Evolutionary conservation across 306 rosid genomes (phyloP), one percentile per base, ranked within the genome.

Genomic region (Quercus dentata): DNA sequence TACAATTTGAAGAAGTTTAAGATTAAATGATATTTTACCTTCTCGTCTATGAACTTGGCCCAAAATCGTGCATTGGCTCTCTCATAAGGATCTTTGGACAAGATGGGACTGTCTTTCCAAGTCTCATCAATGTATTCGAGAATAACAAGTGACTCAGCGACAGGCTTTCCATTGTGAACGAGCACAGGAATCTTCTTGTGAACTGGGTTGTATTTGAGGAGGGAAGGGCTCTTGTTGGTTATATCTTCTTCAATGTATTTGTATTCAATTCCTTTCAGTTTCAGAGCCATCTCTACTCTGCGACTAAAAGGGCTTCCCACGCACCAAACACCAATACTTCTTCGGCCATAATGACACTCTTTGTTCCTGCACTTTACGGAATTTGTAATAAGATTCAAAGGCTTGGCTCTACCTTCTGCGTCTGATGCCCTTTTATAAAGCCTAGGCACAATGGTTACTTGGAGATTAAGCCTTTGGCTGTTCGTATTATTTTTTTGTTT

Each of bases 61-160:
- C 90, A 87, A 30, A 87, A 87, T 30, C 82, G 85, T 0, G 86
- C 81, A 3, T 55, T 56, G 27, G 90, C 84, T 70, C 73, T 78
- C 27, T 81, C 76, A 11, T 25, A 49, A 13, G 86, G 83, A 31
- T 79, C 59, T 55, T 30, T n/a, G 3, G 88, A 84, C 65, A 87
- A 77, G 28, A 87, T 33, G 21, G 82, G 65, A 28, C 31, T 41
- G 15, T 28, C 21, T 73, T 14, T 31, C 82, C 82, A 71, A 3
- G 17, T 52, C 12, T 79, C 73, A 4, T 79, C 82, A 17, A 79
- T 79, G 65, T 79, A 79, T 10, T 79, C 82, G 0, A 79, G 56
- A 23, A 79, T 79, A 14, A 79, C 73, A 6, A 28, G 55, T 20
- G 74, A 30, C 46, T 67, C 57, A 13, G 11, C 74, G 11, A 87